Conservation (phyloP, 1,139 yeast species). For the Yamadazyma spencermartinsiae region DNA sequence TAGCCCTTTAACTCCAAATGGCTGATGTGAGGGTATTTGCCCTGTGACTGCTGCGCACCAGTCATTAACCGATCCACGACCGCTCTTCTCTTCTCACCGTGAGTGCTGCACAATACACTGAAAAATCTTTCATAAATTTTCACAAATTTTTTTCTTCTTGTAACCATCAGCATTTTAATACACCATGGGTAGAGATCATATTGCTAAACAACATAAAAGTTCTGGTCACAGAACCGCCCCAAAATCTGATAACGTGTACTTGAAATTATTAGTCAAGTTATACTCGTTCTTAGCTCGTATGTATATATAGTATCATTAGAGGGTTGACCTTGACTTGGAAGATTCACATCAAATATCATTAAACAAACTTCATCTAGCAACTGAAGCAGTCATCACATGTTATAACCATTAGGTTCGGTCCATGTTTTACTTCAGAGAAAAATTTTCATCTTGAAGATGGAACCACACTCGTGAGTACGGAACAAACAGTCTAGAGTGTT, state of each 20-base stretch:
- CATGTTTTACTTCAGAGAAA: neutral
- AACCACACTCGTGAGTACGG: neutral
- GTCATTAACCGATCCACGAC: no score
- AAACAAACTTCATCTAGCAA: neutral
- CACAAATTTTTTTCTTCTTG: slow-evolving; percentile 8
- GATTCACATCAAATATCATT: neutral
- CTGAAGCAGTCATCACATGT: no score
- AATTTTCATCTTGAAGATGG: neutral
- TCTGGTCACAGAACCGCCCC: slow-evolving; percentile 98
- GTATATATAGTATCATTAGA: slow-evolving; percentile 36
- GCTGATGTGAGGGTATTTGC: no score
- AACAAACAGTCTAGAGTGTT: neutral
- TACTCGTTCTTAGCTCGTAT: slow-evolving; percentile 99
- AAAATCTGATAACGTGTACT: slow-evolving; percentile 98
- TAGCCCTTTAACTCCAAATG: no score
- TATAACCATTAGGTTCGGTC: no score
- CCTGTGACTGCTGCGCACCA: no score
- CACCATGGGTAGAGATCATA: slow-evolving; percentile 97
- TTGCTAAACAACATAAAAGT: slow-evolving; percentile 93
- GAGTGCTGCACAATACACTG: neutral
- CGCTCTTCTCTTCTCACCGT: neutral
- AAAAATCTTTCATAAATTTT: slow-evolving; percentile 7
- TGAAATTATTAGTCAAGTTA: slow-evolving; percentile 94
- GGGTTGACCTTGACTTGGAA: slow-evolving; percentile 1
- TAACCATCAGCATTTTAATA: slow-evolving; percentile 2